Base-by-base conservation (phyloP, 306 rosid species). In the Pyrus betulifolia region DNA sequence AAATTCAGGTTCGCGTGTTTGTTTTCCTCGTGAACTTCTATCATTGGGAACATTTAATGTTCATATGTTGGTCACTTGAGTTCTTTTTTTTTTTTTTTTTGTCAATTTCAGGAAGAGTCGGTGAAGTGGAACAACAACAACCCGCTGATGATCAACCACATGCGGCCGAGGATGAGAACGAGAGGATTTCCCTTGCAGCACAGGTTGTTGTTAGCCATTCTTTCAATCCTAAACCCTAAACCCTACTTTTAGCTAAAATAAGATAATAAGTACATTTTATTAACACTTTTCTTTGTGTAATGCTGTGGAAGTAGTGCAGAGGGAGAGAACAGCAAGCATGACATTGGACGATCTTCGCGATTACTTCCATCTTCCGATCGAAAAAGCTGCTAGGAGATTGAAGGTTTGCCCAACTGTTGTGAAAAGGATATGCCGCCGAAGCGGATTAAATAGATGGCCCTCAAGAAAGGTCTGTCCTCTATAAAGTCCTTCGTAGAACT, bases 381-480 rank as follows among this genome's bases (percentile, higher is more conserved):
- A 81, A 18, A 88, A 84, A 33, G 91, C 97, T 25, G 74, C 96
- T 6, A 72, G 31, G 72, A 46, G 30, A 27, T 12, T 89, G 80
- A 72, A 79, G 0, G 62, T 95, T 3, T 88, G 98, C 55, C 82
- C 86, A n/a, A 84, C 97, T 3, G 95, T 84, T 3, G 38, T 94
- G 25, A 91, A 94, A 81, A 90, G 86, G 84, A 78, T 91, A 9
- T 90, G 96, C 52, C 95, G 98, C 15, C 76, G 59, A 63, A 72
- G 73, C 30, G 80, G 84, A 5, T 73, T 94, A 70, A 21, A 22
- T 1, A 83, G 96, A 78, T 94, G 98, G 97, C 98, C 97, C 46
- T 45, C 81, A 40, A 86, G 98, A 84, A 94, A 94, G 96, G 97
- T 90, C 17, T 22, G 49, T 78, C 45, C 13, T 35, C 25, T 19